Percentiles rank a stretch among this genome's conserved stretches.
Conservation (phyloP, 495 filamentous ascomycete species). For the Penicillium argentinense region DNA sequence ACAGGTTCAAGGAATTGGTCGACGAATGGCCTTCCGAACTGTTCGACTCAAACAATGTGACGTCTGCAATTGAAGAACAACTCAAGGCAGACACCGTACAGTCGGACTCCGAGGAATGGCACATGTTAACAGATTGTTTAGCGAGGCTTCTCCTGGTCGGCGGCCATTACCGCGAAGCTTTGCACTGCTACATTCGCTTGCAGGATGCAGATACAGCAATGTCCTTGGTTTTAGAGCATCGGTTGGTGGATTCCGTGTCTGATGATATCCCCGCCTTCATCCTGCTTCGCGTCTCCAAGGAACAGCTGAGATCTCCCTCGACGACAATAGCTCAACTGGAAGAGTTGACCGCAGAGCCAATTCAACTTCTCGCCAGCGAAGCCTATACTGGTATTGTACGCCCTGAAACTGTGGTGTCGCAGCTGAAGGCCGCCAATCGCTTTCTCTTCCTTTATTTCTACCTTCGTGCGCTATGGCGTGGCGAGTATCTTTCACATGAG, state of each 20-base stretch:
- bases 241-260: conserved; percentile 78
- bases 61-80: conserved; percentile 69
- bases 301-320: conserved; percentile 54
- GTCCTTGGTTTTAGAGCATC: conserved; percentile 76
- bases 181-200: conserved; percentile 83
- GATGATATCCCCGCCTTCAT: conserved; percentile 91
- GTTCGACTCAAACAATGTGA: conserved; percentile 71
- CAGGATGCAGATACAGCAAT: conserved; percentile 91
- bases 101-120: conserved; percentile 79
- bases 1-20: conserved; percentile 72
- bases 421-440: conserved; percentile 57
- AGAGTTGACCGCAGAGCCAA: conserved; percentile 73
- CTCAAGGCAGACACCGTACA: conserved; percentile 65
- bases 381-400: conserved; percentile 83
- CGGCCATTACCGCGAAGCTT: conserved; percentile 75
- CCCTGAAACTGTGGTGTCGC: conserved; percentile 72
- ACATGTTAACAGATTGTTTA: conserved; percentile 75
- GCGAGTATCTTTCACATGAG: conserved; percentile 52
- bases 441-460: conserved; percentile 89
- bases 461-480: conserved; percentile 79
- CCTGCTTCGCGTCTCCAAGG: conserved; percentile 75
- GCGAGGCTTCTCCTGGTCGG: conserved; percentile 80
- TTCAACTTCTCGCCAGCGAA: conserved; percentile 84
- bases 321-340: conserved; percentile 72
- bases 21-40: conserved; percentile 82